Evolutionary conservation across 495 filamentous ascomycete genomes (phyloP).

Genomic region (Penicillium tannophilum): DNA sequence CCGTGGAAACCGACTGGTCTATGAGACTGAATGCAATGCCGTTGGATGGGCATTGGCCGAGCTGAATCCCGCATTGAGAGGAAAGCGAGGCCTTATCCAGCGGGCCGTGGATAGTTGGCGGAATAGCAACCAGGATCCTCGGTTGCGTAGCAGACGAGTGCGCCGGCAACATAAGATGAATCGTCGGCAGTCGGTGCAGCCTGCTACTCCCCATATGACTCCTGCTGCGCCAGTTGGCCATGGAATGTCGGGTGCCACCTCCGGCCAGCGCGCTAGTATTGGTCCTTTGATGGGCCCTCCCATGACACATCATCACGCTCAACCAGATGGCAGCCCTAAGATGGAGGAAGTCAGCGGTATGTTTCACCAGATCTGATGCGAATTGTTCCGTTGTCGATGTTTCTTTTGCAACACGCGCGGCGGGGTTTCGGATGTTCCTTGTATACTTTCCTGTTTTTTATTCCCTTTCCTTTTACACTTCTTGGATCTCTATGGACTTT

Average conservation of each 20-base stretch:
- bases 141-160: slow-evolving; percentile 86
- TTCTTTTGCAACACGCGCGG: slow-evolving; percentile 24
- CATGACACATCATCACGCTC: slow-evolving; percentile 79
- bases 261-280: slow-evolving; percentile 51
- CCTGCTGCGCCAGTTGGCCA: slow-evolving; percentile 22
- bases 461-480: not conserved
- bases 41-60: slow-evolving; percentile 96
- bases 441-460: slow-evolving; percentile 18
- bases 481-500: not conserved
- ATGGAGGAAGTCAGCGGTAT: slow-evolving; percentile 92
- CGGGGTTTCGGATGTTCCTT: slow-evolving; percentile 20
- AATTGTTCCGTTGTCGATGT: slow-evolving; percentile 21
- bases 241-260: slow-evolving; percentile 40
- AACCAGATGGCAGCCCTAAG: slow-evolving; percentile 70
- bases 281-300: slow-evolving; percentile 65
- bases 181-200: slow-evolving; percentile 62
- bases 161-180: slow-evolving; percentile 94
- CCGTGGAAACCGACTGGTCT: slow-evolving; percentile 88
- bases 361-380: slow-evolving; percentile 74
- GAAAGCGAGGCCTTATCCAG: slow-evolving; percentile 94
- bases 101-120: slow-evolving; percentile 97
- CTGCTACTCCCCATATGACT: slow-evolving; percentile 53
- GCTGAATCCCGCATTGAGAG: slow-evolving; percentile 84
- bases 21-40: slow-evolving; percentile 98
- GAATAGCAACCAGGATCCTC: slow-evolving; percentile 96